A percentile compares a stretch with the other conserved stretches of the same genome.
phyloP scores from a whole-genome alignment of 306 rosid genomes.

The Albizia julibrissin region DNA sequence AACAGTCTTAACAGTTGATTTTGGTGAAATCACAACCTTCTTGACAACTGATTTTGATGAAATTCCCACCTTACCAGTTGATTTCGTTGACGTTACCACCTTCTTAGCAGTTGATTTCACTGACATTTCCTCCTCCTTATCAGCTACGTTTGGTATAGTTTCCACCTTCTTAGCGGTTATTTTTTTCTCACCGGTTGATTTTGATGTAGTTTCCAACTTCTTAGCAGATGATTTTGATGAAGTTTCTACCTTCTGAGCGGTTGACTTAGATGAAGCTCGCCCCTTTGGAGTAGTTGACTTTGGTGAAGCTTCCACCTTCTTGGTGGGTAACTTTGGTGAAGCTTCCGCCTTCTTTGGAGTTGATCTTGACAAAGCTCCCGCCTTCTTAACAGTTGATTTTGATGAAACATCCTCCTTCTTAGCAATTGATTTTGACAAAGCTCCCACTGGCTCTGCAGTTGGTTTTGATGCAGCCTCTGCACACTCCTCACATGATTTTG shows the following conservation, averaged over 20 bases:
- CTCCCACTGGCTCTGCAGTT: not conserved
- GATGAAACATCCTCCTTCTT: not conserved
- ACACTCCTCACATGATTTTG: not conserved
- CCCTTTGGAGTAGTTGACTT: conserved; percentile 10
- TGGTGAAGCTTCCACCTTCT: conserved; percentile 16
- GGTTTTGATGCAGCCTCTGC: conserved; percentile 13
- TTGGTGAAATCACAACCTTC: not conserved
- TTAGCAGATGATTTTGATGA: conserved; percentile 14
- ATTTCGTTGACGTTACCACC: not conserved
- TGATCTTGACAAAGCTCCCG: conserved; percentile 9
- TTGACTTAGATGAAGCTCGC: not conserved
- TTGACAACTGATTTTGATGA: not conserved
- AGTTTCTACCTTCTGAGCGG: not conserved
- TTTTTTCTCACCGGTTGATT: conserved; percentile 23
- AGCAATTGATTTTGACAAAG: not conserved
- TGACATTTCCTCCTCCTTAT: not conserved
- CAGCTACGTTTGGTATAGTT: conserved; percentile 3
- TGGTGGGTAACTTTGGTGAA: not conserved
- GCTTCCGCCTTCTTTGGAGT: not conserved
- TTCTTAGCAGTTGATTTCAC: conserved; percentile 20
- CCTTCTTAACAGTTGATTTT: not conserved
- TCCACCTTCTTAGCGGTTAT: not conserved
- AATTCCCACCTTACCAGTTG: not conserved
- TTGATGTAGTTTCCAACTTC: conserved; percentile 26
- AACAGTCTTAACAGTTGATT: not conserved